A percentile compares a stretch with the other conserved stretches of the same genome.
These are phyloP conservation scores for Spongospora subterranea DNA, from an alignment of 208 protist species.

Conservation along the genomic window DNA sequence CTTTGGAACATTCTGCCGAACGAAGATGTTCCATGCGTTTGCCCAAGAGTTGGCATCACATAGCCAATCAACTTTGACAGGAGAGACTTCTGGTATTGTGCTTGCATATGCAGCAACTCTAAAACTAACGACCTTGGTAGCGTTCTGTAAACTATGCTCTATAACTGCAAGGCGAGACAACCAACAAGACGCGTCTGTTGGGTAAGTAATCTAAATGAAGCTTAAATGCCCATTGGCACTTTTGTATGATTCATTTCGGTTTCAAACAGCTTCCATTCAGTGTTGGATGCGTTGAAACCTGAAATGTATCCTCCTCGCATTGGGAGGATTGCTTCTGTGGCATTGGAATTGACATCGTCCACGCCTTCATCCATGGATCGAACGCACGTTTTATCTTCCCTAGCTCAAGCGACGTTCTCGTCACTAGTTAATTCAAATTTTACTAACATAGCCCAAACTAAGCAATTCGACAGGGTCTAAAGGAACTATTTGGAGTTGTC, in stretches of 20 bases:
- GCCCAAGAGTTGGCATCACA: not conserved
- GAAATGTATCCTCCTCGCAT: conserved; percentile 28
- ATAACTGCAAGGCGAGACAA: not conserved
- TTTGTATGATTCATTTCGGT: not conserved
- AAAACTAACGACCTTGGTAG: not conserved
- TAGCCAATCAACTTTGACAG: not conserved
- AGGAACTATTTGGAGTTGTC: conserved; percentile 33
- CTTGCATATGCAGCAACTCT: not conserved
- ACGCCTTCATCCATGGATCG: not conserved
- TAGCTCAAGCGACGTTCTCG: conserved; percentile 29
- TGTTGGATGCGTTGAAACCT: conserved; percentile 30
- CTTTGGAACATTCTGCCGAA: not conserved
- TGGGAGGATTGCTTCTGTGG: not conserved
- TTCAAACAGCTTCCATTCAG: not conserved
- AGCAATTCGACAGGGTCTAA: not conserved
- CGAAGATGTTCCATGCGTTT: conserved; percentile 23
- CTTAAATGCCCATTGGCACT: no score
- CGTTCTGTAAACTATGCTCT: not conserved
- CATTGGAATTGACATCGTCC: conserved; percentile 12
- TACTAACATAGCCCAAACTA: not conserved
- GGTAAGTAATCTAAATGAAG: not conserved
- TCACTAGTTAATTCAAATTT: not conserved
- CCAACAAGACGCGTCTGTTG: not conserved
- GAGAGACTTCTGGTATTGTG: not conserved
- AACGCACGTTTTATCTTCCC: not conserved